These are phyloP conservation scores for Trypanosoma theileri DNA, from an alignment of 208 protist species.

Conservation along the genomic window DNA sequence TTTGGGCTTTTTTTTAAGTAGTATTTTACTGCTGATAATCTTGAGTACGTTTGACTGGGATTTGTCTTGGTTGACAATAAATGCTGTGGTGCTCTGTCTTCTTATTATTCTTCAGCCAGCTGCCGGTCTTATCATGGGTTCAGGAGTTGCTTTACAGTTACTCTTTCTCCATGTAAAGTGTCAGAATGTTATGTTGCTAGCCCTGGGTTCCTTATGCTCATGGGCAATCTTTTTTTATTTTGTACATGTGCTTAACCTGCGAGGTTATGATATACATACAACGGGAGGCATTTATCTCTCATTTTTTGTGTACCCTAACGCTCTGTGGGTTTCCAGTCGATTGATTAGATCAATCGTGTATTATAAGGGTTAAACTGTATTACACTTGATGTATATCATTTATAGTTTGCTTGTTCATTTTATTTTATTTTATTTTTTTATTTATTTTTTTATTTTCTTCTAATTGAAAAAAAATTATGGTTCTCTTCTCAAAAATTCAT, in stretches of 20 bases:
- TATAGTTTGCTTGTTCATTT: neutral
- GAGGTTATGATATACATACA: slow-evolving; percentile 28
- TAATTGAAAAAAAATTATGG: slow-evolving; percentile 13
- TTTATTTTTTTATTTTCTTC: slow-evolving; percentile 5
- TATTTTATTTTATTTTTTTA: slow-evolving; percentile 18
- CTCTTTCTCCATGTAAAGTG: slow-evolving; percentile 42
- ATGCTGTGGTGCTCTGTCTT: slow-evolving; percentile 52
- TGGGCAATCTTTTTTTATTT: slow-evolving; percentile 41
- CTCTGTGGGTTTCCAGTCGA: slow-evolving; percentile 44
- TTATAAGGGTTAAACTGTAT: neutral
- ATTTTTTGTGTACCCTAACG: slow-evolving; percentile 66
- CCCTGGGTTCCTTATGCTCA: slow-evolving; percentile 29
- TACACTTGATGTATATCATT: too few relatives aligned
- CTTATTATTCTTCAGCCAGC: slow-evolving; percentile 57
- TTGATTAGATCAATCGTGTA: slow-evolving; percentile 19
- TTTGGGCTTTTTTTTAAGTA: slow-evolving; percentile 28
- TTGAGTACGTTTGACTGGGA: slow-evolving; percentile 20
- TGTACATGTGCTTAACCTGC: slow-evolving; percentile 28
- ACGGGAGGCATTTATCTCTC: slow-evolving; percentile 52
- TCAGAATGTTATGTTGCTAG: slow-evolving; percentile 10
- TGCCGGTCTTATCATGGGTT: slow-evolving; percentile 47
- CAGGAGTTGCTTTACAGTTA: slow-evolving; percentile 48
- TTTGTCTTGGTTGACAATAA: slow-evolving; percentile 51
- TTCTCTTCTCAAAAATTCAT: slow-evolving; percentile 24
- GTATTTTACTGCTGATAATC: slow-evolving; percentile 9